A percentile compares a stretch with the other conserved stretches of the same genome.
phyloP scores from a whole-genome alignment of 345 rosid genomes.

The Aegle marmelos region DNA sequence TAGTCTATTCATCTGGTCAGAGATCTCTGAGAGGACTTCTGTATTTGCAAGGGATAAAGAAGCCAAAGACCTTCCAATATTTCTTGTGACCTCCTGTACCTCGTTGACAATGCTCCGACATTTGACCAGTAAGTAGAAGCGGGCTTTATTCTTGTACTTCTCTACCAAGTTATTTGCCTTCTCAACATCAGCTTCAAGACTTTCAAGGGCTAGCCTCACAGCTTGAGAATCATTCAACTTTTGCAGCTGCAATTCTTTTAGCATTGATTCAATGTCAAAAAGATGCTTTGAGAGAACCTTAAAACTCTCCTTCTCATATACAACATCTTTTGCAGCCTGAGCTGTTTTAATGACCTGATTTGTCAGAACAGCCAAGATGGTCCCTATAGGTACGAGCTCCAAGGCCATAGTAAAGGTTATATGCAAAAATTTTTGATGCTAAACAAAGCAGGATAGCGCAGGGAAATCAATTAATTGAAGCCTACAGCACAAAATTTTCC shows the following conservation, averaged over 20 bases:
- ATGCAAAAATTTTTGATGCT: background rate
- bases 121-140: constrained; percentile 57
- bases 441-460: background rate
- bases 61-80: constrained; percentile 61
- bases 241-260: constrained; percentile 52
- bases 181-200: constrained; percentile 56
- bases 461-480: background rate
- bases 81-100: constrained; percentile 62
- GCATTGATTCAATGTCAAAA: constrained; percentile 62
- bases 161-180: constrained; percentile 59
- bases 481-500: background rate
- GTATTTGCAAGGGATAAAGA: constrained; percentile 50
- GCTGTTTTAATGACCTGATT: constrained; percentile 68
- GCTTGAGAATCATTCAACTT: constrained; percentile 56
- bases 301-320: constrained; percentile 65
- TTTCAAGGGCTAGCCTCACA: constrained; percentile 49
- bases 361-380: constrained; percentile 55
- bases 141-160: constrained; percentile 51
- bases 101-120: constrained; percentile 59
- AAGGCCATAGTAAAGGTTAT: constrained; percentile 28
- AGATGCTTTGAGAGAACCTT: constrained; percentile 60
- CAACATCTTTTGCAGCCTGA: constrained; percentile 61
- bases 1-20: constrained; percentile 55
- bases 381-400: constrained; percentile 71
- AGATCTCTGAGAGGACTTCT: constrained; percentile 51